Conservation (phyloP, 306 rosid genomes). For the Gillenia trifoliata region DNA sequence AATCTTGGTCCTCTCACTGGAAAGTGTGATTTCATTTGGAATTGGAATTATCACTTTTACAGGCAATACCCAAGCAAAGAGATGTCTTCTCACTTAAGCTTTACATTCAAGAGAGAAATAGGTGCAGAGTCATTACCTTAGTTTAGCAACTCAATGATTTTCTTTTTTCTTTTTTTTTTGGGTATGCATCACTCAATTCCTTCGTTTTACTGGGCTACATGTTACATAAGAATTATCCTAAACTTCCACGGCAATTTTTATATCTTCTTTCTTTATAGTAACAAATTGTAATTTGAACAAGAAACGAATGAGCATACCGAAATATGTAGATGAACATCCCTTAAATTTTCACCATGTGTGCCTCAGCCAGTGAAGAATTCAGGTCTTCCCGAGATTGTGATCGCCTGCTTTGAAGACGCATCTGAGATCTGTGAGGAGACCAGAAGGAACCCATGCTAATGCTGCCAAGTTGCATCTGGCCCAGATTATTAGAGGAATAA, state of each 20-base stretch:
- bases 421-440: slow-evolving; percentile 82
- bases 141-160: neutral
- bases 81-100: neutral
- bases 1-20: no score
- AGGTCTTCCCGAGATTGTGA: slow-evolving; percentile 98
- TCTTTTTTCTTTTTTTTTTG: neutral
- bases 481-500: slow-evolving; percentile 76
- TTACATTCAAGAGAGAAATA: neutral
- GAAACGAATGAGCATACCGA: slow-evolving; percentile 39
- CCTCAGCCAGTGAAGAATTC: slow-evolving; percentile 65
- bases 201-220: slow-evolving; percentile 26
- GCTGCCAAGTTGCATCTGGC: slow-evolving; percentile 73
- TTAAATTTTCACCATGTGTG: slow-evolving; percentile 70
- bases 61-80: no score
- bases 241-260: slow-evolving; percentile 14
- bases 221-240: slow-evolving; percentile 33
- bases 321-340: slow-evolving; percentile 31
- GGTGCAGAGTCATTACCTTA: neutral
- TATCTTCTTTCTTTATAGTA: slow-evolving; percentile 4
- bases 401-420: slow-evolving; percentile 90
- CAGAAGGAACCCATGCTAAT: slow-evolving; percentile 60
- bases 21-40: no score
- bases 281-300: slow-evolving; percentile 16
- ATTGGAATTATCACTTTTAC: no score
- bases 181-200: slow-evolving; percentile 19